Percentiles rank a stretch among this genome's conserved stretches.
These are phyloP conservation scores for Alectoria sarmentosa DNA, from an alignment of 495 filamentous ascomycete species.

Conservation along the genomic window DNA sequence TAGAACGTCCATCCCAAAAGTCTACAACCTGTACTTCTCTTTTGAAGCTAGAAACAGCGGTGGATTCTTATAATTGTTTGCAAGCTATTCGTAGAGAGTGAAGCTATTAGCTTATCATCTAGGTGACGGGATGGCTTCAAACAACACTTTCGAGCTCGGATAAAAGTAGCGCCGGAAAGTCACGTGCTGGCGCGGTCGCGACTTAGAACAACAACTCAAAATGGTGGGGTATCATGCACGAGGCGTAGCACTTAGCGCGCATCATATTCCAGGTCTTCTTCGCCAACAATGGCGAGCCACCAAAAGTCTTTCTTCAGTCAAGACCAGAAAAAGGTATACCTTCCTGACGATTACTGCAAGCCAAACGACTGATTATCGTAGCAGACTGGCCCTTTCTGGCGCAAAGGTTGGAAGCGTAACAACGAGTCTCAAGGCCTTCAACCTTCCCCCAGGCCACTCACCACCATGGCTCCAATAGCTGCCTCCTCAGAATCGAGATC, in stretches of 20 bases:
- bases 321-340: constrained; percentile 21
- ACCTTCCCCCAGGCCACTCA: not conserved
- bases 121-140: too few relatives aligned
- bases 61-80: too few relatives aligned
- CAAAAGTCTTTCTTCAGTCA: constrained; percentile 44
- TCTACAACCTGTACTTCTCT: too few relatives aligned
- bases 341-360: not conserved
- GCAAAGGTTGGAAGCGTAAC: constrained; percentile 11
- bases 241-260: constrained; percentile 11
- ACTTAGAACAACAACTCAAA: constrained; percentile 14
- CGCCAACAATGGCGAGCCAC: constrained; percentile 32
- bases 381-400: constrained; percentile 20
- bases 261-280: not conserved
- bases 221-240: constrained; percentile 14
- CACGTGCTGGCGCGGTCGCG: constrained; percentile 9
- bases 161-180: not conserved
- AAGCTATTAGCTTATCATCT: too few relatives aligned
- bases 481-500: constrained; percentile 47
- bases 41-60: too few relatives aligned
- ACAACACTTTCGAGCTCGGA: not conserved
- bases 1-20: too few relatives aligned
- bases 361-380: not conserved
- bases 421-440: constrained; percentile 2
- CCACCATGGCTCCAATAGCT: constrained; percentile 16
- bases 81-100: too few relatives aligned